These are phyloP conservation scores for Bipolaris gigantea DNA, from an alignment of 2,329 filamentous ascomycete species.

Conservation along the genomic window DNA sequence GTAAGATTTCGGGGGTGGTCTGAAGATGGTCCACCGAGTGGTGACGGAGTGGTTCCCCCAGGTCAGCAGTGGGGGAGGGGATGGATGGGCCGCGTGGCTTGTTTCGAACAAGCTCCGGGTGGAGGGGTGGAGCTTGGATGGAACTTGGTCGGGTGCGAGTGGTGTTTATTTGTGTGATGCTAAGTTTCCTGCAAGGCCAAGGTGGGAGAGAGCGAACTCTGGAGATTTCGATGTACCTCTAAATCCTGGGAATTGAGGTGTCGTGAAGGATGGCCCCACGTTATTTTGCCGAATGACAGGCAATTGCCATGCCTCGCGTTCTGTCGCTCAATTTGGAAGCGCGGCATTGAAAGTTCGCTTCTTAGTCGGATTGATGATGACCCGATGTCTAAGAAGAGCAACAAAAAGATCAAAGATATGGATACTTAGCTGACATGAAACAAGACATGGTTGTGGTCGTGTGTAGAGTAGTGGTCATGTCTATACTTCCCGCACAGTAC, in stretches of 20 bases:
- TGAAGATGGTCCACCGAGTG: not conserved
- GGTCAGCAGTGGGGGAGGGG: slow-evolving; percentile 1
- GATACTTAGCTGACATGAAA: no score
- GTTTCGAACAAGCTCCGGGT: slow-evolving; percentile 20
- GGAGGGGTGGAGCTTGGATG: slow-evolving; percentile 3
- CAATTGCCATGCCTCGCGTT: not conserved
- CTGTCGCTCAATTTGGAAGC: slow-evolving; percentile 4
- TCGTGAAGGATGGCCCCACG: not conserved
- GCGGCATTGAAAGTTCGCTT: not conserved
- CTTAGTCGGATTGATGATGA: not conserved
- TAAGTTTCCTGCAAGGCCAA: not conserved
- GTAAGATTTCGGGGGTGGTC: not conserved
- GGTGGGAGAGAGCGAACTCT: no score
- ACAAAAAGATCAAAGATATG: no score
- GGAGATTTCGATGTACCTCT: not conserved
- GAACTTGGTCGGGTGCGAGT: not conserved
- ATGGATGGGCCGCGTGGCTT: slow-evolving; percentile 15
- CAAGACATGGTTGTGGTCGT: no score
- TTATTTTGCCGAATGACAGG: not conserved
- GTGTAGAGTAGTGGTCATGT: no score
- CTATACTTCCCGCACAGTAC: no score
- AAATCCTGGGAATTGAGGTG: no score
- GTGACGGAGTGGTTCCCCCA: not conserved
- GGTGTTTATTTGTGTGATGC: not conserved
- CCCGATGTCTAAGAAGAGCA: no score